phyloP scores from a whole-genome alignment of 2,329 filamentous ascomycete species.

The Pestalotiopsis sp. region DNA sequence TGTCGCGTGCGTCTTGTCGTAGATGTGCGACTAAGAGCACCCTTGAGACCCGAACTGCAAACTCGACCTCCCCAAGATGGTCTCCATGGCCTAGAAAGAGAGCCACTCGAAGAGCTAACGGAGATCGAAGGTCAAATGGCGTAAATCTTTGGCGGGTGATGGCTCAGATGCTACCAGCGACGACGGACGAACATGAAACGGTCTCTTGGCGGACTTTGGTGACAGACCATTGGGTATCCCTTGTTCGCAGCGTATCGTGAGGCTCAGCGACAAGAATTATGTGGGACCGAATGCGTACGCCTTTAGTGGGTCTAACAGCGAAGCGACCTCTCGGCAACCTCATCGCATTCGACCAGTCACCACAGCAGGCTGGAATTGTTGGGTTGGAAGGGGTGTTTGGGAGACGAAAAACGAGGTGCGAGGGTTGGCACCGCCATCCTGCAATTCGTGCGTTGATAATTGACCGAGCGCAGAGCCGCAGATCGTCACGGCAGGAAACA shows the following conservation, averaged over 20 bases:
- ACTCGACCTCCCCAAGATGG: neutral
- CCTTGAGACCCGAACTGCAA: too few relatives aligned
- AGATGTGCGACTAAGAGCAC: neutral
- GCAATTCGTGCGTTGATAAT: neutral
- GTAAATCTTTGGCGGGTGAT: neutral
- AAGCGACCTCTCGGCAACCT: neutral
- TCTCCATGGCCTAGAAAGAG: neutral
- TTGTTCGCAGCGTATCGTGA: neutral
- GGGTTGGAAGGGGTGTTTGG: neutral
- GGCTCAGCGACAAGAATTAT: neutral
- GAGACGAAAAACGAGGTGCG: neutral
- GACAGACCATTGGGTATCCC: constrained; percentile 3
- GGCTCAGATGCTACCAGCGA: neutral
- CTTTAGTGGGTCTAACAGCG: constrained; percentile 3
- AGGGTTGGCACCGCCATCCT: neutral
- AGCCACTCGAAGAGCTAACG: neutral
- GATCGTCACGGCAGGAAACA: neutral
- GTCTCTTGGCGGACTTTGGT: constrained; percentile 4
- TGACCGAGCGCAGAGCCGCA: neutral
- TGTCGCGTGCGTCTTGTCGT: neutral
- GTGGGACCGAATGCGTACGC: constrained; percentile 1
- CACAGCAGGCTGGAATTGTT: neutral
- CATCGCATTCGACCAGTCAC: neutral
- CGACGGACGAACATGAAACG: constrained; percentile 7
- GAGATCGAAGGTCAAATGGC: neutral